These are phyloP conservation scores for Dunaliella primolecta DNA, from an alignment of 139 green algal genomes.

Conservation along the genomic window DNA sequence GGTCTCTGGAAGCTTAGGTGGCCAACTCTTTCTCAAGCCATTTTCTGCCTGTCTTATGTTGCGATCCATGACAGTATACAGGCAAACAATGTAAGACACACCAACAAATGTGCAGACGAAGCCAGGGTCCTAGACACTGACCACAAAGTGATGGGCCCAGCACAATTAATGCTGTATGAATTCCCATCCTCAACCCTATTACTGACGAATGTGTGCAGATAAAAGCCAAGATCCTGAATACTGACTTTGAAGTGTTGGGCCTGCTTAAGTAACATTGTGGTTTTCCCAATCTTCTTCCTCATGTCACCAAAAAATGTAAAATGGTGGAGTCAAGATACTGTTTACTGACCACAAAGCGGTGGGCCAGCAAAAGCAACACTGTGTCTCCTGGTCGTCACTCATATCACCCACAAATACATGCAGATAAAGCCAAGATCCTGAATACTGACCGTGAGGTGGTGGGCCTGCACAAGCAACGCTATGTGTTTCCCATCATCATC, in stretches of 20 bases:
- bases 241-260: constrained; percentile 39
- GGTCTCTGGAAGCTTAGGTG: no score
- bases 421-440: constrained; percentile 37
- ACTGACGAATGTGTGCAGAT: background rate
- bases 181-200: background rate
- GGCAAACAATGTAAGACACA: background rate
- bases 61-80: no score
- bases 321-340: background rate
- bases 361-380: background rate
- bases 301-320: background rate
- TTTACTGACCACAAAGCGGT: background rate
- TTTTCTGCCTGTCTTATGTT: no score
- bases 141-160: background rate
- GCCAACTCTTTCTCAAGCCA: no score
- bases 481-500: constrained; percentile 30
- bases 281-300: background rate
- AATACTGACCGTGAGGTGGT: constrained; percentile 43
- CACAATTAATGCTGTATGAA: background rate
- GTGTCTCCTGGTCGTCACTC: background rate
- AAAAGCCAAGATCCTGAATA: constrained; percentile 42
- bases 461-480: constrained; percentile 42
- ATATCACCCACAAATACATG: background rate
- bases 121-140: background rate
- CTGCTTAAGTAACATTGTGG: constrained; percentile 37
- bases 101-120: background rate